Evolutionary conservation across 2,329 filamentous ascomycete species (phyloP), one percentile per base, ranked within the genome.

Genomic region (Aspergillus sp.): DNA sequence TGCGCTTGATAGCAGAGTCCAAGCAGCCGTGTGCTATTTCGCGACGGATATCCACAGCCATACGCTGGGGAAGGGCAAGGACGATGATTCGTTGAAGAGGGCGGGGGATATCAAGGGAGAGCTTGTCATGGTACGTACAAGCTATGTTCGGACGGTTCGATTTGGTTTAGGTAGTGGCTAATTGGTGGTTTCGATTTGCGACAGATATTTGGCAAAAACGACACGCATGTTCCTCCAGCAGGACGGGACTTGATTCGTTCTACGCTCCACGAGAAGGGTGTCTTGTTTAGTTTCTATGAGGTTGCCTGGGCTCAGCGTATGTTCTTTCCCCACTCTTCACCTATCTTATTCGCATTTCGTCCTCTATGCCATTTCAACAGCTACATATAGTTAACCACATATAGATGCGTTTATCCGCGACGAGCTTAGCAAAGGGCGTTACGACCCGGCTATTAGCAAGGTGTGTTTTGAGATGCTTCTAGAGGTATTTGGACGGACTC

Each of bases 381-480:
- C 3, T 27, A 20, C 9, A 20, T 33, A 22, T 42, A 52, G 37
- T 58, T 64, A 56, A 59, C 53, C 41, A 22, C 41, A 13, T 20
- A 45, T 51, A 83, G 83, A 96, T 78, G 93, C 93, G 5, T 97
- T 97, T 71, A 96, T 97, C 72, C 83, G 93, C 17, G 93, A 97
- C 69, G 93, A 97, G 79, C 80, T 95, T 58, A 92, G 89, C 74
- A 96, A 96, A 77, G 93, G 92, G n/a, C 83, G 93, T 24, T 97
- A 96, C 70, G 93, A 97, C 72, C 90, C 93, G 1, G 91, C 90
- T 19, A 82, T 97, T 57, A 86, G 87, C 4, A 93, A 92, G 70
- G 84, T 93, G 37, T 96, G 93, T 78, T 96, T 96, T 71, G 90
- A 96, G 80, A 89, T 97, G 74, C 76, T 97, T 67, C 80, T 95